Base-by-base conservation (phyloP, 208 protist species). In the Vickermania ingenoplastis region DNA sequence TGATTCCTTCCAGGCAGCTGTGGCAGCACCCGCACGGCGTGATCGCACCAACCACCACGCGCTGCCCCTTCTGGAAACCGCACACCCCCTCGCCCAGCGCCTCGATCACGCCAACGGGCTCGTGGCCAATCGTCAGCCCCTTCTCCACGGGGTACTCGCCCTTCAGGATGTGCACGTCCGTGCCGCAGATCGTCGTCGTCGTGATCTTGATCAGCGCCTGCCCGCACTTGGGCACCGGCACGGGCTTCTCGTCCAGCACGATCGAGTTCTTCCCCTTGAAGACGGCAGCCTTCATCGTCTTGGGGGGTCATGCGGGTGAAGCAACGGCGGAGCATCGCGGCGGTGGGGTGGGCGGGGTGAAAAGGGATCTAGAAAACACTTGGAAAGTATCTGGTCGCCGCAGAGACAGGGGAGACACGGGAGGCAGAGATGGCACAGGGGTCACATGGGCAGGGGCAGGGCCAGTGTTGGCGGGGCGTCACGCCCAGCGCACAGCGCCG, bases 121-220 rank as follows among this genome's bases (percentile, higher is more conserved):
- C 63, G 55, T 74, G 68, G 49, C 68, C 68, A 56, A 74, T 68
- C 23, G 62, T 68, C 22, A 56, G 36, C 29, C 68, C 68, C 23
- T 68, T 50, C 28, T 48, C 31, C 4, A 67, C 63, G 22, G 62
- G 31, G 36, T 51, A 63, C 63, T 74, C 68, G 22, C 68, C 68
- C 53, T 67, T 69, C 30, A 61, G 41, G 59, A 74, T 64, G 53
- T 74, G 68, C 24, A 74, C 54, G 22, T 74, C 68, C 0, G 61
- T 74, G 41, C 68, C 68, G 54, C 68, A 74, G 63, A 74, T 74
- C 24, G 68, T 74, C 26, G 68, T 74, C 26, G 68, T 74, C 31
- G 68, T 74, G 52, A 74, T 74, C 41, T 68, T 56, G 57, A 74
- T 74, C 52, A 74, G 63, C 3, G 68, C 68, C 57, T 74, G 55